A percentile compares a stretch with the other conserved stretches of the same genome.
These are phyloP conservation scores for Mycocentrospora acerina DNA, from an alignment of 2,329 filamentous ascomycete species.

Conservation along the genomic window DNA sequence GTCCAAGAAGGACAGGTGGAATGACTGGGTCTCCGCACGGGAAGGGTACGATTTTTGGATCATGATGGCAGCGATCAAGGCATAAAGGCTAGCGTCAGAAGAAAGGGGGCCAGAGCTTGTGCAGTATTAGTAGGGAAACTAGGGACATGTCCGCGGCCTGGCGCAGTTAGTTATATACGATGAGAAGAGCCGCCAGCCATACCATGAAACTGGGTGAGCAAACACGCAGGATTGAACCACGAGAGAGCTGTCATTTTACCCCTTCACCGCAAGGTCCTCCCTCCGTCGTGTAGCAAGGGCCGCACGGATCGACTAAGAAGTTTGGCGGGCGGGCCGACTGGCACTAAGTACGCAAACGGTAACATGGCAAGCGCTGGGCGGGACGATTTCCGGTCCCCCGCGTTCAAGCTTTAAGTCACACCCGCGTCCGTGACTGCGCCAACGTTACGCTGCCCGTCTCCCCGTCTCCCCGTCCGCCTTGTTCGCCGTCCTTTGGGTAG, in stretches of 20 bases:
- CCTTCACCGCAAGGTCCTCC: conserved; percentile 33
- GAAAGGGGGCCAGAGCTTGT: conserved; percentile 17
- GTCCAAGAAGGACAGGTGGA: conserved; percentile 34
- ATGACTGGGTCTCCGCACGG: conserved; percentile 17
- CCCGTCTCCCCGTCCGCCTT: conserved; percentile 33
- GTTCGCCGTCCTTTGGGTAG: conserved; percentile 17
- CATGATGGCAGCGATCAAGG: conserved; percentile 22
- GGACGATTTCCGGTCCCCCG: conserved; percentile 16
- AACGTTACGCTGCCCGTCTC: conserved; percentile 21
- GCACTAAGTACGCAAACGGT: conserved; percentile 12
- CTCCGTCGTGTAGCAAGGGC: conserved; percentile 12
- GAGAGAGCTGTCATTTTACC: conserved; percentile 30
- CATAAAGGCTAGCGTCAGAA: conserved; percentile 16
- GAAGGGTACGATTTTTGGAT: conserved; percentile 27
- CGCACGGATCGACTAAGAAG: conserved; percentile 26
- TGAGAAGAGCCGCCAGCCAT: conserved; percentile 20
- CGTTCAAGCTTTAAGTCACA: conserved; percentile 14
- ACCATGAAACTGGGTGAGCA: conserved; percentile 20
- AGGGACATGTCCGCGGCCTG: conserved; percentile 22
- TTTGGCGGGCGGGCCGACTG: conserved; percentile 28
- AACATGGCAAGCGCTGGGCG: conserved; percentile 10
- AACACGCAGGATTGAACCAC: conserved; percentile 25
- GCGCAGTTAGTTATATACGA: conserved; percentile 22
- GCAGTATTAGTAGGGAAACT: conserved; percentile 19
- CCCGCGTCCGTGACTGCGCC: conserved; percentile 15